Base-by-base conservation (phyloP, 495 filamentous ascomycete species). In the Endocarpon pusillum region DNA sequence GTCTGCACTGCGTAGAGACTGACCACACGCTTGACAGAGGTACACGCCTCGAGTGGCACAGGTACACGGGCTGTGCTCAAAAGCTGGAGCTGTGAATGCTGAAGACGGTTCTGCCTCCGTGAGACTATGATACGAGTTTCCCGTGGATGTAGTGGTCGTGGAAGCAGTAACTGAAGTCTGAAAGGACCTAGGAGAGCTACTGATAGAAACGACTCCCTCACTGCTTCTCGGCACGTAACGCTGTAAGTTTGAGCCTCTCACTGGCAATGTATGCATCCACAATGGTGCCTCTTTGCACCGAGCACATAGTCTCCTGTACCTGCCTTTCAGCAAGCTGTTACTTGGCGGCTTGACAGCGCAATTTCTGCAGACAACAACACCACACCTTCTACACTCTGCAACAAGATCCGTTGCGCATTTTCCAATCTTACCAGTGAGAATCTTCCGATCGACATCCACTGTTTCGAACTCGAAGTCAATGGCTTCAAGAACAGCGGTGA, bases 391-490 rank as follows among this genome's bases (percentile, higher is more conserved):
- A 54, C 85, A 94, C 41, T 75, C 78, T 11, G 58, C 67, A 3
- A 94, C 85, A 71, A 89, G 66, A 51, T 94, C 85, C 21, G 80
- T 61, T 23, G 85, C 85, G 46, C 85, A 94, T 40, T 63, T 62
- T 9, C 76, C 69, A 15, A 79, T 57, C 50, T 78, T 83, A 27
- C 78, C 77, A 33, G 58, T 68, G 1, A 62, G 62, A 34, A 75
- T 50, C 14, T 61, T 58, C 4, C 53, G 14, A 4, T 31, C 12
- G 8, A 25, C 12, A 7, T 17, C 28, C 4, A 17, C 5, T 5
- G 5, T 14, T 31, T 5, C 28, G n/a, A n/a, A n/a, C n/a, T n/a
- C n/a, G n/a, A n/a, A n/a, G n/a, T n/a, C n/a, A n/a, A n/a, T n/a
- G n/a, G n/a, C n/a, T n/a, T n/a, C n/a, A n/a, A n/a, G n/a, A n/a